phyloP scores from a whole-genome alignment of 192 early-diverging fungal genomes.

The Dissophora globulifera region DNA sequence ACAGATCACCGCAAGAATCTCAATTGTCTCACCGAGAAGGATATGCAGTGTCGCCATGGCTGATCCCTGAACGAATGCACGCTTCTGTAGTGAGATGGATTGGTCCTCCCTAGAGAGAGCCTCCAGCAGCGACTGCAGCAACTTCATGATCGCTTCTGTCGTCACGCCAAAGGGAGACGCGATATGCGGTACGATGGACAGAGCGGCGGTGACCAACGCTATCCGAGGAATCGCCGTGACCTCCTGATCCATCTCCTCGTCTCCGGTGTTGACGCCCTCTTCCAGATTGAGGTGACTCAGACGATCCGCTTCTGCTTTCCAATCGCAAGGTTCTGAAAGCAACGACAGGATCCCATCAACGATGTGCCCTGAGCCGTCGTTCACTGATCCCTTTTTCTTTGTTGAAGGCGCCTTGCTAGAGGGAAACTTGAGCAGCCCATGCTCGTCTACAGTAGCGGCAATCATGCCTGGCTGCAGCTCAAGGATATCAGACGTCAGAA shows the following conservation, averaged over 20 bases:
- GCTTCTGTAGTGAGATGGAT: constrained; percentile 34
- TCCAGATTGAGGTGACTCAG: constrained; percentile 51
- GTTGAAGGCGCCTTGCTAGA: constrained; percentile 12
- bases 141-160: constrained; percentile 25
- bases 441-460: constrained; percentile 56
- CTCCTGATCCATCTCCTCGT: too few species aligned
- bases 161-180: constrained; percentile 40
- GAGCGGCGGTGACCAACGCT: constrained; percentile 51
- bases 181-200: constrained; percentile 59
- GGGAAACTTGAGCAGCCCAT: constrained; percentile 63
- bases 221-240: constrained; percentile 35
- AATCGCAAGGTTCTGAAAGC: constrained; percentile 55
- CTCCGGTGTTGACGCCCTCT: too few species aligned
- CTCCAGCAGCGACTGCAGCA: constrained; percentile 47
- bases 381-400: constrained; percentile 33
- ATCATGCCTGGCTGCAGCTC: constrained; percentile 54
- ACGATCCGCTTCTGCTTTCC: constrained; percentile 58
- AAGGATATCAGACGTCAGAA: constrained; percentile 54
- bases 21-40: constrained; percentile 61
- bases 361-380: constrained; percentile 36
- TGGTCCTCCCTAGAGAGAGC: constrained; percentile 43
- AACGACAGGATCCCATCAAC: constrained; percentile 51
- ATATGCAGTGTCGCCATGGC: constrained; percentile 56
- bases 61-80: constrained; percentile 57
- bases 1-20: constrained; percentile 53